Conservation (phyloP, 768 basidiomycete genomes). For the Kwoniella dejecticola region DNA sequence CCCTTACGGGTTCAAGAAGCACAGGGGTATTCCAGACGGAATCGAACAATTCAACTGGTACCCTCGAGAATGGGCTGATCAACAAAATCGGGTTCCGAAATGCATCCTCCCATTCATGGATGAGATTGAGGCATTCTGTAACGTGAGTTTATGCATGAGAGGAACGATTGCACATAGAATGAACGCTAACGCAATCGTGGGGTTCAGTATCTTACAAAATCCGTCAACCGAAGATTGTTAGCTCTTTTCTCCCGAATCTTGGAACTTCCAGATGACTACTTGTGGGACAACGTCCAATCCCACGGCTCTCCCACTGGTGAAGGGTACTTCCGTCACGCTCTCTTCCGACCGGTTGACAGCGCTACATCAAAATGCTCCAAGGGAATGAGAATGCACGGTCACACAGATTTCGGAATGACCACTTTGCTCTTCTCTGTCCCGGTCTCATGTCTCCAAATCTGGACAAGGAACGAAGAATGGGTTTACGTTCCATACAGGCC, state of each 20-base stretch:
- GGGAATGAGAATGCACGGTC: slow-evolving; percentile 34
- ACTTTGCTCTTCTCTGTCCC: slow-evolving; percentile 33
- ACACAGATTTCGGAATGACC: slow-evolving; percentile 31
- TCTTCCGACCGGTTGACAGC: slow-evolving; percentile 23
- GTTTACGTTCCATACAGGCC: slow-evolving; percentile 30
- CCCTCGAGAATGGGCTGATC: slow-evolving; percentile 14
- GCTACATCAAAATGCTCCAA: slow-evolving; percentile 15
- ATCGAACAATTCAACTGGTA: slow-evolving; percentile 43
- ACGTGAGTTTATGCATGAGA: not conserved
- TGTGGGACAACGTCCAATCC: slow-evolving; percentile 38
- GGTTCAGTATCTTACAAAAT: slow-evolving; percentile 20
- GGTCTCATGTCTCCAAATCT: slow-evolving; percentile 36
- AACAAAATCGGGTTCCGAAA: slow-evolving; percentile 18
- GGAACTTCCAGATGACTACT: slow-evolving; percentile 35
- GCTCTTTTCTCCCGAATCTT: slow-evolving; percentile 30
- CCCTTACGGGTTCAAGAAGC: slow-evolving; percentile 40
- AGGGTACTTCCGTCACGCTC: slow-evolving; percentile 29
- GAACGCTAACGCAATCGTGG: not conserved
- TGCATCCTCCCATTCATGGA: slow-evolving; percentile 37
- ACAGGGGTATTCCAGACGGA: slow-evolving; percentile 17
- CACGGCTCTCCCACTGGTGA: slow-evolving; percentile 30
- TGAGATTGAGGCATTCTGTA: slow-evolving; percentile 33
- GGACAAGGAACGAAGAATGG: slow-evolving; percentile 30
- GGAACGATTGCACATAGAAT: not conserved
- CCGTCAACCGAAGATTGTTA: slow-evolving; percentile 41